Conservation (phyloP, 2,329 filamentous ascomycete species). For the Cephalotrichum gorgonifer region DNA sequence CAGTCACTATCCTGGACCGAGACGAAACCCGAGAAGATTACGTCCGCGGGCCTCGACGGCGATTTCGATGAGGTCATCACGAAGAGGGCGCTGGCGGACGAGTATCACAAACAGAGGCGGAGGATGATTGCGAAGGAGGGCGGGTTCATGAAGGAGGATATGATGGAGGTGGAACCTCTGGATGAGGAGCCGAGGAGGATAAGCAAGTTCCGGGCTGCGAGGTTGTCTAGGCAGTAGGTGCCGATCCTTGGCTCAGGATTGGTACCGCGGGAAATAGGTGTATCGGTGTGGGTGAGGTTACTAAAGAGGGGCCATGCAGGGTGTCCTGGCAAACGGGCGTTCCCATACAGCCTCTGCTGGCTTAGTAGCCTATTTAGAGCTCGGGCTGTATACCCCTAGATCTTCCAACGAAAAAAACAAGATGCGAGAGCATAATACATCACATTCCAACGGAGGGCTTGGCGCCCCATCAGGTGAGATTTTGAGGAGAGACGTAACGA, state of each 20-base stretch:
- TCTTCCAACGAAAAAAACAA: no score
- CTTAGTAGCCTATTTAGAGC: no score
- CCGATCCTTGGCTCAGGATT: no score
- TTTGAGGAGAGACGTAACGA: no score
- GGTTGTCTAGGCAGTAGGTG: conserved; percentile 43
- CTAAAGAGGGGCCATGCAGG: conserved; percentile 20
- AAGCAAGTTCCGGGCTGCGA: conserved; percentile 65
- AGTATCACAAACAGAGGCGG: conserved; percentile 77
- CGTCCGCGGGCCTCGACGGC: conserved; percentile 39
- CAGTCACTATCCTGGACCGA: not conserved
- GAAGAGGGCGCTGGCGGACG: conserved; percentile 64
- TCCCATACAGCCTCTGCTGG: no score
- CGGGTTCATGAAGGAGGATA: conserved; percentile 66
- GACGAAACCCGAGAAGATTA: conserved; percentile 20
- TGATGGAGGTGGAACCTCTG: conserved; percentile 55
- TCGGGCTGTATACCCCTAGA: no score
- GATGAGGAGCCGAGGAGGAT: conserved; percentile 55
- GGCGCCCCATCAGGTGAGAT: no score
- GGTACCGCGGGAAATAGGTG: not conserved
- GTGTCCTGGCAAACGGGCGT: no score
- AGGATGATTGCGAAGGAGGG: conserved; percentile 74
- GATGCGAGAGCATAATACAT: no score
- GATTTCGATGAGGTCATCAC: conserved; percentile 56
- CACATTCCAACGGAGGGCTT: no score
- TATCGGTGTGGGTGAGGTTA: not conserved